These are phyloP conservation scores for Rusavskia elegans DNA, from an alignment of 495 filamentous ascomycete genomes.

Conservation along the genomic window DNA sequence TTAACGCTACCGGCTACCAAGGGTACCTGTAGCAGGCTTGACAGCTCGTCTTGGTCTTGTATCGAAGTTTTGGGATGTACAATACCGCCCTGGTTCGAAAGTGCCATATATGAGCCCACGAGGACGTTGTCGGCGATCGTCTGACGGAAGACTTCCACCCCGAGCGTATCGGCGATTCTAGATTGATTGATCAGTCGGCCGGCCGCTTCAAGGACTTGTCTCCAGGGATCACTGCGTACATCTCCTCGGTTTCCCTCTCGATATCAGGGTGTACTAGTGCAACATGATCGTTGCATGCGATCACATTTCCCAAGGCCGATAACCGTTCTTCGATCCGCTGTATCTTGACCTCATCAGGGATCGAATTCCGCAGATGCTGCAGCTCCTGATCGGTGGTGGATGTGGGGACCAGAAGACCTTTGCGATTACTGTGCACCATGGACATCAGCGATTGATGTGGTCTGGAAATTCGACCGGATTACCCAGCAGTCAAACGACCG, in stretches of 20 bases:
- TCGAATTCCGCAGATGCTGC: conserved; percentile 83
- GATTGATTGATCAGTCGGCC: background rate
- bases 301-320: conserved; percentile 92
- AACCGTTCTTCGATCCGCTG: conserved; percentile 92
- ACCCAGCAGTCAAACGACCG: conserved; percentile 89
- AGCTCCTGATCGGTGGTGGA: conserved; percentile 95
- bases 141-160: conserved; percentile 96
- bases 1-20: conserved; percentile 90
- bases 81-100: conserved; percentile 91
- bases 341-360: conserved; percentile 83
- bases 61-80: conserved; percentile 95
- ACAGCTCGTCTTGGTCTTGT: conserved; percentile 95
- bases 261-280: conserved; percentile 93
- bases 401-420: conserved; percentile 90
- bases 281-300: conserved; percentile 91
- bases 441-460: background rate
- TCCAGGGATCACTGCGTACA: conserved; percentile 21
- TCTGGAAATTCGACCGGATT: conserved; percentile 4
- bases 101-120: conserved; percentile 85
- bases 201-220: background rate
- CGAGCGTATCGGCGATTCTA: conserved; percentile 80
- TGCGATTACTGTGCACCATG: conserved; percentile 63
- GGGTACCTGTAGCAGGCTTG: conserved; percentile 82
- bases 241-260: conserved; percentile 90
- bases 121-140: conserved; percentile 95